phyloP scores from a whole-genome alignment of 192 early-diverging fungal genomes.

The Entomortierella lignicola region DNA sequence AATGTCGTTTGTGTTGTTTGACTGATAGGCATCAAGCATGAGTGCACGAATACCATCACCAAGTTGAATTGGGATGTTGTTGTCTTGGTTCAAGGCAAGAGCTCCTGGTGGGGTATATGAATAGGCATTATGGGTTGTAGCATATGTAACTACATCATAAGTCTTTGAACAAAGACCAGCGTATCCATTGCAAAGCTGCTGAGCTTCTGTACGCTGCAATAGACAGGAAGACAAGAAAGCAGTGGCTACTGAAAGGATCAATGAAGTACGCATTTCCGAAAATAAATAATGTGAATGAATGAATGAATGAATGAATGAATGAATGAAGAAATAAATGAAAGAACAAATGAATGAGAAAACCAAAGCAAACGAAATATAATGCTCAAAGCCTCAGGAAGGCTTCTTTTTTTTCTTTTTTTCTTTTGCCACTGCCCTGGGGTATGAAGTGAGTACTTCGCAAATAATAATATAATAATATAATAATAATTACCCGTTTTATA shows the following conservation, averaged over 20 bases:
- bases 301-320: constrained; percentile 4
- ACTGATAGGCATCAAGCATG: constrained; percentile 70
- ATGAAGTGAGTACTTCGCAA: too few species aligned
- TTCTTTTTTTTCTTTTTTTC: too few species aligned
- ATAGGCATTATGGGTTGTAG: constrained; percentile 83
- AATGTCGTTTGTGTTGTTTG: constrained; percentile 46
- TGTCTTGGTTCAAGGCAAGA: constrained; percentile 76
- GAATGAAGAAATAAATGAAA: background rate
- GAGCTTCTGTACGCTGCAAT: background rate
- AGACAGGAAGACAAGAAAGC: constrained; percentile 14
- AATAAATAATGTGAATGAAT: background rate
- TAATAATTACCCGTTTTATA: too few species aligned
- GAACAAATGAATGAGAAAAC: too few species aligned
- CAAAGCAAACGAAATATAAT: too few species aligned
- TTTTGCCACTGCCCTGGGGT: too few species aligned
- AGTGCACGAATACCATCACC: constrained; percentile 79
- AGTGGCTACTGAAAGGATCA: constrained; percentile 18
- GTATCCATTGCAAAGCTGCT: constrained; percentile 74
- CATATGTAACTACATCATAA: constrained; percentile 72
- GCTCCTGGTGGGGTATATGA: constrained; percentile 62
- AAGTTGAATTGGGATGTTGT: constrained; percentile 72
- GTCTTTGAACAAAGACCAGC: constrained; percentile 70
- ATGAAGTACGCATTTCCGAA: constrained; percentile 25
- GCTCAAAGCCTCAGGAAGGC: too few species aligned
- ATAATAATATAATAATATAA: too few species aligned